Evolutionary conservation across 768 basidiomycete genomes (phyloP), one percentile per base, ranked within the genome.

Genomic region (Hemileccinum rubropunctum): DNA sequence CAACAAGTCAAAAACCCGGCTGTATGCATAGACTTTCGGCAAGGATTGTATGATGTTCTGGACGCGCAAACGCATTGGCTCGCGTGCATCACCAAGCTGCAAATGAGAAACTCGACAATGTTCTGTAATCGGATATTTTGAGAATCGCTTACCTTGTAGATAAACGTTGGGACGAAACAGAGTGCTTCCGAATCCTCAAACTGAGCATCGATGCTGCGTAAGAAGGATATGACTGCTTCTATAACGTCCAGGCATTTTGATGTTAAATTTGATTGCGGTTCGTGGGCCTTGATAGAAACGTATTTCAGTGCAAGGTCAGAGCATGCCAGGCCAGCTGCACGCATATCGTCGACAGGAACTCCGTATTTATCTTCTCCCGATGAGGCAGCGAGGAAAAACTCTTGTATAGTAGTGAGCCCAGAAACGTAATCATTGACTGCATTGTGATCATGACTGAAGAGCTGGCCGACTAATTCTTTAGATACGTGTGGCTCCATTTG

Each of bases 391-490:
- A 79, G 66, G 68, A 84, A 94, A 62, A 91, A 86, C 2, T 95
- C 91, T 46, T 83, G 78, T 18, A 98, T 75, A 42, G 72, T 76
- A 6, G 79, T 73, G 45, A 98, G 69, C 6, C 89, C 95, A n/a
- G 75, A 73, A 46, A 95, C 78, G 60, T 89, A 85, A 65, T 98
- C 97, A 59, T 92, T 95, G 56, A 98, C 86, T 6, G 94, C 91
- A 57, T 88, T 91, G 66, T 98, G 97, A 59, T 97, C 97, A 52
- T 88, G 90, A 62, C 95, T 98, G 73, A 98, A 99, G 26, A 99
- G 75, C 26, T 81, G 81, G 5, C 80, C 69, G 12, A 88, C 67
- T 3, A 98, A 70, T 2, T 94, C 88, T 53, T 86, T 83, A 3
- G 88, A 87, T 6, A 81, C 76, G 60, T 88, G 80, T 9, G 84